Evolutionary conservation across 1,284 basidiomycete genomes (phyloP), one percentile per base, ranked within the genome.

Genomic region (Ustilago trichophora): DNA sequence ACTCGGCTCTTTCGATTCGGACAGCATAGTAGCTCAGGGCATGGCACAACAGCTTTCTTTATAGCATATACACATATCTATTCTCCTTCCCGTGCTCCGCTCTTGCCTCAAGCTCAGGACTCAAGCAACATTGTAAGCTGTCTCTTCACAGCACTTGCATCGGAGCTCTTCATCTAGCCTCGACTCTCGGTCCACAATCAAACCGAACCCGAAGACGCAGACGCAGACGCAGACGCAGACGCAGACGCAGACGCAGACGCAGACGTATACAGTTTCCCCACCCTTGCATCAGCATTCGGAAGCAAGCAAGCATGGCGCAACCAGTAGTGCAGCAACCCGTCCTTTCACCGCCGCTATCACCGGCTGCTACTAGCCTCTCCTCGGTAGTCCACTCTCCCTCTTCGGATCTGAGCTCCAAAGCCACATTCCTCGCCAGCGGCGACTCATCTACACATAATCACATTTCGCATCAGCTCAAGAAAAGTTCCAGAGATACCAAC

Each of bases 261-360:
- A n/a, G n/a, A n/a, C n/a, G n/a, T n/a, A n/a, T n/a, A n/a, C n/a
- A n/a, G n/a, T n/a, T n/a, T n/a, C n/a, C n/a, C n/a, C n/a, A n/a
- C n/a, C n/a, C n/a, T n/a, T n/a, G n/a, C n/a, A n/a, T n/a, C n/a
- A n/a, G n/a, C n/a, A n/a, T n/a, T n/a, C n/a, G n/a, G n/a, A n/a
- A n/a, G n/a, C n/a, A n/a, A n/a, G n/a, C 26, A 31, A 51, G 12
- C 13, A 67, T 67, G 64, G 52, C 57, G 36, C 64, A 67, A 50
- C 53, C 64, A 5, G 53, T 31, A 18, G 57, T 67, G n/a, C 64
- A 66, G 27, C 51, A 47, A 22, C 49, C 64, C 4, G 44, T 49
- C 10, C 36, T 67, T 12, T 67, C 64, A 13, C 64, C 64, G 11
- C 64, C 57, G 19, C 57, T 60, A 12, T 67, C 64, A n/a, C 64